Percentiles rank a stretch among this genome's conserved stretches.
Conservation (phyloP, 805 yeast genomes). For the Candida vaughaniae region DNA sequence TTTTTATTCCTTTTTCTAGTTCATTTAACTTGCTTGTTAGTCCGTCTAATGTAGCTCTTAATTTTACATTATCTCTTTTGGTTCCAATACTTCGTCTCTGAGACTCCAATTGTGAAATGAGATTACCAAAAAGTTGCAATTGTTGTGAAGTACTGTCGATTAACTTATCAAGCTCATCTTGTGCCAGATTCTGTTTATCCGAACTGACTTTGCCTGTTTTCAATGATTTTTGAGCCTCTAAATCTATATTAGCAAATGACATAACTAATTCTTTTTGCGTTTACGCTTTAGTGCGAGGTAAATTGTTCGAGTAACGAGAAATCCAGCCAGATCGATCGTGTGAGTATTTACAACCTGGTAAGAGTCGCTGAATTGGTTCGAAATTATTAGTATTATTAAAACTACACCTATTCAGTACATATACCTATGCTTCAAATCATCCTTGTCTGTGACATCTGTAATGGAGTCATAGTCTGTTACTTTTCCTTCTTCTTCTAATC, state of each 20-base stretch:
- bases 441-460: conserved; percentile 15
- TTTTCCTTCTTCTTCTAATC: conserved; percentile 4
- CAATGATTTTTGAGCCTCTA: conserved; percentile 45
- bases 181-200: conserved; percentile 2
- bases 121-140: conserved; percentile 46
- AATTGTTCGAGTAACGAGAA: too few relatives aligned
- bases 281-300: too few relatives aligned
- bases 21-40: conserved; percentile 29
- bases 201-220: conserved; percentile 9
- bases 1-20: conserved; percentile 30
- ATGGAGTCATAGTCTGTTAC: conserved; percentile 21
- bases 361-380: too few relatives aligned
- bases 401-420: too few relatives aligned
- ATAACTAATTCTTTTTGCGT: too few relatives aligned
- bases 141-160: conserved; percentile 38
- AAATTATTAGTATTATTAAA: too few relatives aligned
- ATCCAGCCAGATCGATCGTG: too few relatives aligned
- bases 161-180: conserved; percentile 32
- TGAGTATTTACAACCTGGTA: too few relatives aligned
- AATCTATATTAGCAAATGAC: conserved; percentile 56
- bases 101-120: conserved; percentile 50
- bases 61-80: conserved; percentile 40
- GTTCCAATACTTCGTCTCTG: conserved; percentile 53
- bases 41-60: conserved; percentile 37
- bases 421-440: conserved; percentile 26